phyloP scores from a whole-genome alignment of 1,284 basidiomycete genomes.

The Ustilago esculenta region DNA sequence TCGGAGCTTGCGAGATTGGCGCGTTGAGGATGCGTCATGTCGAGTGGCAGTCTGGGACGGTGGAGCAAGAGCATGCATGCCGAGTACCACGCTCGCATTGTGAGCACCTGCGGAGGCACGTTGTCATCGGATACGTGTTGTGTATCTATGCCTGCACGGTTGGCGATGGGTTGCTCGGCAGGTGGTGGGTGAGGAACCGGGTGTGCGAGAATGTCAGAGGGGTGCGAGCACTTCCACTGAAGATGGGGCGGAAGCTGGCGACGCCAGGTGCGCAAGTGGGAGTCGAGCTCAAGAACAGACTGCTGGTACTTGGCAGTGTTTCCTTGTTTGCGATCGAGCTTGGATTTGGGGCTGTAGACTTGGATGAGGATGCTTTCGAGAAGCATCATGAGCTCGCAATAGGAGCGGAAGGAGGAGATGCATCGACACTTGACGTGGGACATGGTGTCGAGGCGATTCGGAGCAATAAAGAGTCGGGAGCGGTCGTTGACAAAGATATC shows the following conservation, averaged over 20 bases:
- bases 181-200: too few relatives aligned
- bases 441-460: slow-evolving; percentile 2
- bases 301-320: background rate
- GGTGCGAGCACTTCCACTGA: background rate
- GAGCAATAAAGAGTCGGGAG: slow-evolving; percentile 1
- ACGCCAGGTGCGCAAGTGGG: slow-evolving; percentile 2
- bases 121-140: slow-evolving; percentile 5
- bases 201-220: background rate
- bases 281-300: slow-evolving; percentile 4
- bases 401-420: slow-evolving; percentile 14
- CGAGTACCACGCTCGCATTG: slow-evolving; percentile 24
- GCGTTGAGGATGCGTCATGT: too few relatives aligned
- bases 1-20: too few relatives aligned
- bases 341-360: slow-evolving; percentile 16
- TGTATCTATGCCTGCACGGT: too few relatives aligned
- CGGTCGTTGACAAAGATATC: slow-evolving; percentile 17
- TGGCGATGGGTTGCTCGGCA: too few relatives aligned
- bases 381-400: slow-evolving; percentile 16
- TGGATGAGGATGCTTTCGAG: slow-evolving; percentile 15
- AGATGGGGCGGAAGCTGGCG: background rate
- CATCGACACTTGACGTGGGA: slow-evolving; percentile 8
- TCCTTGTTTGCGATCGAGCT: background rate
- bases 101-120: slow-evolving; percentile 24
- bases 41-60: slow-evolving; percentile 16
- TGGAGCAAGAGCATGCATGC: slow-evolving; percentile 19